A percentile compares a stretch with the other conserved stretches of the same genome.
Evolutionary conservation across 2,329 filamentous ascomycete genomes (phyloP).

Genomic region (Thielaviopsis ethacetica): DNA sequence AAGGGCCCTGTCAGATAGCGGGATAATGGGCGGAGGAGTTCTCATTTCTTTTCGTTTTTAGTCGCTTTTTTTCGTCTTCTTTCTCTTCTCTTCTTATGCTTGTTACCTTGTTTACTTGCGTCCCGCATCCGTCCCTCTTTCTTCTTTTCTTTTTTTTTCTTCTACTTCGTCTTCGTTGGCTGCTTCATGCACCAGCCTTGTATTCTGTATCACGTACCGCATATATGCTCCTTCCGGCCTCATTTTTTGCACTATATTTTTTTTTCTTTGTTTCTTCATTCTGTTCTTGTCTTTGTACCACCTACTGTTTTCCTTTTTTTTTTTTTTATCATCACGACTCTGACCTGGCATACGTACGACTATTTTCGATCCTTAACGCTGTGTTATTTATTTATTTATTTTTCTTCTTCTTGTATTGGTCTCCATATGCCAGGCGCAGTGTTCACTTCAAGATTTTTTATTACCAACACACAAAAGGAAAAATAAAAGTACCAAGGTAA

Average conservation of each 20-base stretch:
- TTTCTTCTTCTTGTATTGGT: not conserved
- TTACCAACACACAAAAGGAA: not conserved
- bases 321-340: not conserved
- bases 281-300: not conserved
- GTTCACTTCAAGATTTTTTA: too few species aligned
- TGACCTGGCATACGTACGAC: not conserved
- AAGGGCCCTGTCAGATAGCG: slow-evolving; percentile 19
- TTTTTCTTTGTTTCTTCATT: slow-evolving; percentile 5
- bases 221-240: not conserved
- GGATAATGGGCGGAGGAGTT: not conserved
- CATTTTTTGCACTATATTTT: not conserved
- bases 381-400: slow-evolving; percentile 1
- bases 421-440: not conserved
- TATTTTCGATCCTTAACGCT: not conserved
- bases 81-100: not conserved
- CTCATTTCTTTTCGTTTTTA: slow-evolving; percentile 4
- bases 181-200: not conserved
- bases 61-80: not conserved
- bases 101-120: not conserved
- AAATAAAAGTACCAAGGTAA: not conserved
- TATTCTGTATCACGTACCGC: not conserved
- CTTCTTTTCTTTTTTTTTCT: not conserved
- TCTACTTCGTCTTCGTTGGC: not conserved
- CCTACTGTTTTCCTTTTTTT: not conserved
- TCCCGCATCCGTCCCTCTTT: not conserved